phyloP scores from a whole-genome alignment of 2,329 filamentous ascomycete species.

The Cordyceps militaris region DNA sequence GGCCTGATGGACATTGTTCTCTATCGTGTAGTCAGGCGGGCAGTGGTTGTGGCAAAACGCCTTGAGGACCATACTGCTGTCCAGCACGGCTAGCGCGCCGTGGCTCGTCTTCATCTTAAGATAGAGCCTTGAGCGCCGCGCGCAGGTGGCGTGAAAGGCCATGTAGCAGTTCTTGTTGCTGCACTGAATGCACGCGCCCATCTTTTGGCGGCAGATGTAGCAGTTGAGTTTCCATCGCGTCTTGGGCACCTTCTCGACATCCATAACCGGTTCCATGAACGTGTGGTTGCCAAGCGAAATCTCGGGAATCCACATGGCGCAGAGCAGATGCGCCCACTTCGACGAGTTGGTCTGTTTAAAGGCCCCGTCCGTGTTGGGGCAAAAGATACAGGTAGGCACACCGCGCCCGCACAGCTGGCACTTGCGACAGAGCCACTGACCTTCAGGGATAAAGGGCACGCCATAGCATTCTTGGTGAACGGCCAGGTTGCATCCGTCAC shows the following conservation, averaged over 20 bases:
- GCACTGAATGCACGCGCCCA: conserved; percentile 98
- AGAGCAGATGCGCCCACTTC: conserved; percentile 94
- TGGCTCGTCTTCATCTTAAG: conserved; percentile 95
- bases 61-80: conserved; percentile 77
- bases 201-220: conserved; percentile 94
- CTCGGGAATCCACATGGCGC: conserved; percentile 97
- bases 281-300: conserved; percentile 92
- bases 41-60: conserved; percentile 96
- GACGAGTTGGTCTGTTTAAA: conserved; percentile 97
- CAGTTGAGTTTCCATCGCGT: conserved; percentile 89
- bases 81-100: conserved; percentile 67
- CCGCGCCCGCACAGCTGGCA: conserved; percentile 92
- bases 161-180: conserved; percentile 96
- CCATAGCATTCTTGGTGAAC: conserved; percentile 99
- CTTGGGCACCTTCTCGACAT: conserved; percentile 94
- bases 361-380: conserved; percentile 91
- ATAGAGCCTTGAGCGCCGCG: conserved; percentile 77
- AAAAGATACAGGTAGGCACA: conserved; percentile 94
- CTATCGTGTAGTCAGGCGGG: conserved; percentile 77
- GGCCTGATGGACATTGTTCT: conserved; percentile 74
- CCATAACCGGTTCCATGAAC: conserved; percentile 97
- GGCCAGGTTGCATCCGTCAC: conserved; percentile 92
- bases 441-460: conserved; percentile 96
- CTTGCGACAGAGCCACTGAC: conserved; percentile 95
- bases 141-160: conserved; percentile 96